Evolutionary conservation across 352 stramenopile genomes (phyloP).

Genomic region (Thalassiosira mediterranea): DNA sequence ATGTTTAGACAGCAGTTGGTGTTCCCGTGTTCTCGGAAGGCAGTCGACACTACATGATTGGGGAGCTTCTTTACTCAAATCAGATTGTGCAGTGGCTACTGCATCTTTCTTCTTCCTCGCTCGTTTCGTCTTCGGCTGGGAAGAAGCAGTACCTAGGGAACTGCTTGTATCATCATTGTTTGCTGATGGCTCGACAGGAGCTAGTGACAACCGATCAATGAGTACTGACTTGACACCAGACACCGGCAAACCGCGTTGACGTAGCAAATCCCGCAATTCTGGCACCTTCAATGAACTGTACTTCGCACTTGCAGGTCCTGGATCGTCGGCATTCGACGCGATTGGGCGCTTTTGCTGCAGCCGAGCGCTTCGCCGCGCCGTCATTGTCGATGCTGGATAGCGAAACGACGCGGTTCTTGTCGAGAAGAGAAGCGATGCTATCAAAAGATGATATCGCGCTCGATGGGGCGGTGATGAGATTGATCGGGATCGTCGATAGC

Average conservation of each 20-base stretch:
- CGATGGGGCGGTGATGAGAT: slow-evolving; percentile 4
- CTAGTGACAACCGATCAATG: slow-evolving; percentile 26
- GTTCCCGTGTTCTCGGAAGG: slow-evolving; percentile 42
- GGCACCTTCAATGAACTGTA: slow-evolving; percentile 34
- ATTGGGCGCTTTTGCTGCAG: neutral
- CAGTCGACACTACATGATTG: slow-evolving; percentile 14
- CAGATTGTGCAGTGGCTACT: slow-evolving; percentile 6
- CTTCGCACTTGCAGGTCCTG: neutral
- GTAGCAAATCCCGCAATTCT: slow-evolving; percentile 26
- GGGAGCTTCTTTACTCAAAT: too few species aligned
- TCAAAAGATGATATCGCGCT: slow-evolving; percentile 8
- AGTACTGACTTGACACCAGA: slow-evolving; percentile 33
- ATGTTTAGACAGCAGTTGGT: slow-evolving; percentile 22
- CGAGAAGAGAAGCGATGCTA: slow-evolving; percentile 13
- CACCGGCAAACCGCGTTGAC: slow-evolving; percentile 26
- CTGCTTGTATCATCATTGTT: neutral
- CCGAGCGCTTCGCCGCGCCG: slow-evolving; percentile 10
- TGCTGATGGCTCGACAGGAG: neutral
- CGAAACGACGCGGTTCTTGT: neutral
- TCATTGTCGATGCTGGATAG: slow-evolving; percentile 1
- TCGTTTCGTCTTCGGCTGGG: slow-evolving; percentile 13
- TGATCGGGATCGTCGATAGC: too few species aligned
- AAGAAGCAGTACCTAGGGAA: too few species aligned
- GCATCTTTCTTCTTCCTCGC: slow-evolving; percentile 2
- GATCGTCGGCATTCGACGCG: neutral